phyloP scores from a whole-genome alignment of 129 eudicot species.

The Silybum marianum region DNA sequence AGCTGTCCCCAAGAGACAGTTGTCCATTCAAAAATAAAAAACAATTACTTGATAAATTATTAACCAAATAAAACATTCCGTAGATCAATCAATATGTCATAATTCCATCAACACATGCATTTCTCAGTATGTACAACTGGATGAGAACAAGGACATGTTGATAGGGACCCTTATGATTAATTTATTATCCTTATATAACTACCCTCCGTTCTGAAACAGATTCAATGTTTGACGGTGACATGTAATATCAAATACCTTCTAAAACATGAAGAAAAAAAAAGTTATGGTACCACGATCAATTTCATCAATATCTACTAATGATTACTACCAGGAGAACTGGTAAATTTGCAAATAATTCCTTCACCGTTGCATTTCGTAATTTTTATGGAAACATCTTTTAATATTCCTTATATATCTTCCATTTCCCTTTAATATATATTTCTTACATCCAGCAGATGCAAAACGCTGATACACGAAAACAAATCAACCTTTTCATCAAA shows the following conservation, averaged over 20 bases:
- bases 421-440: background rate
- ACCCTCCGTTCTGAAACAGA: background rate
- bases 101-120: constrained; percentile 8
- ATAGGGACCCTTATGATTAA: background rate
- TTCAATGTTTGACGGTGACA: background rate
- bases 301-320: background rate
- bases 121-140: constrained; percentile 19
- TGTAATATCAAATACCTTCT: background rate
- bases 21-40: background rate
- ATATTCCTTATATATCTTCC: background rate
- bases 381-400: background rate
- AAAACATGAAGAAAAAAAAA: background rate
- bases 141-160: constrained; percentile 8
- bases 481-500: background rate
- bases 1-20: background rate
- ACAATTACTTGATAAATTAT: background rate
- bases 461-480: constrained; percentile 11
- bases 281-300: background rate
- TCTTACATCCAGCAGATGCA: background rate
- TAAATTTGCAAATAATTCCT: background rate
- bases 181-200: background rate
- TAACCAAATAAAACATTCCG: background rate
- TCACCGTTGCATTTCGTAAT: background rate
- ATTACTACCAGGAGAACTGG: background rate
- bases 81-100: background rate